phyloP scores from a whole-genome alignment of 352 stramenopile genomes.

The Phytophthora ramorum region DNA sequence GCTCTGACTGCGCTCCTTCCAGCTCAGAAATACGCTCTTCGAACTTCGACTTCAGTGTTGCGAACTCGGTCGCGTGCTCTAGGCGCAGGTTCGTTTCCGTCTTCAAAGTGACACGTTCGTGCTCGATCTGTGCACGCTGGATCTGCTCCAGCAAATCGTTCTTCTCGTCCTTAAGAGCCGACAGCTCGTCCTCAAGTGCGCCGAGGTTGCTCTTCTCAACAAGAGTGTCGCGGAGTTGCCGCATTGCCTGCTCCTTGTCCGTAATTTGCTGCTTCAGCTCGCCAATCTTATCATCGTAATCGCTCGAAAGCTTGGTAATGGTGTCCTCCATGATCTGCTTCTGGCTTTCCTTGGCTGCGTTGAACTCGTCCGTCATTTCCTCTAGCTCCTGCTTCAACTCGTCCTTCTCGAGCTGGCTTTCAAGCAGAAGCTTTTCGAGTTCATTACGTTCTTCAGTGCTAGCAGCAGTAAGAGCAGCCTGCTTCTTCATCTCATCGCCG shows the following conservation, averaged over 20 bases:
- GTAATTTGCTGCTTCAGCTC: slow-evolving; percentile 50
- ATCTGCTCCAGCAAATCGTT: slow-evolving; percentile 54
- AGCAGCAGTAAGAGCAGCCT: slow-evolving; percentile 36
- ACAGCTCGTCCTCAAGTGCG: slow-evolving; percentile 51
- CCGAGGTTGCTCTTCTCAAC: slow-evolving; percentile 59
- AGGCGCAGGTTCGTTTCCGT: slow-evolving; percentile 40
- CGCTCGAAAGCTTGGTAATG: slow-evolving; percentile 48
- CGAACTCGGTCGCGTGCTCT: slow-evolving; percentile 50
- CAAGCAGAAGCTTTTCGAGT: slow-evolving; percentile 56
- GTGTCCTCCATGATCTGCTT: slow-evolving; percentile 45
- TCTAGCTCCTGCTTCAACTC: slow-evolving; percentile 61
- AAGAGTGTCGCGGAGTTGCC: slow-evolving; percentile 47
- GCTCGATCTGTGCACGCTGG: slow-evolving; percentile 45
- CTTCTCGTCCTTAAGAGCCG: slow-evolving; percentile 55
- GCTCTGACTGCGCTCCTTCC: slow-evolving; percentile 38
- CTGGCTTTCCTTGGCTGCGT: slow-evolving; percentile 47
- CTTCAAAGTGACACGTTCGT: slow-evolving; percentile 40
- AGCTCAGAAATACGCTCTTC: slow-evolving; percentile 56
- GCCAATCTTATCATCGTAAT: slow-evolving; percentile 59
- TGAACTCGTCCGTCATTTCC: slow-evolving; percentile 48
- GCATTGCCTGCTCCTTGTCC: slow-evolving; percentile 57
- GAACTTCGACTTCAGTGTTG: slow-evolving; percentile 45
- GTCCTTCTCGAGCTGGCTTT: slow-evolving; percentile 63
- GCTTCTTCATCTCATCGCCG: slow-evolving; percentile 43
- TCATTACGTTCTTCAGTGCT: slow-evolving; percentile 48